Conservation (phyloP, 2,329 filamentous ascomycete genomes). For the Apiospora hydei region DNA sequence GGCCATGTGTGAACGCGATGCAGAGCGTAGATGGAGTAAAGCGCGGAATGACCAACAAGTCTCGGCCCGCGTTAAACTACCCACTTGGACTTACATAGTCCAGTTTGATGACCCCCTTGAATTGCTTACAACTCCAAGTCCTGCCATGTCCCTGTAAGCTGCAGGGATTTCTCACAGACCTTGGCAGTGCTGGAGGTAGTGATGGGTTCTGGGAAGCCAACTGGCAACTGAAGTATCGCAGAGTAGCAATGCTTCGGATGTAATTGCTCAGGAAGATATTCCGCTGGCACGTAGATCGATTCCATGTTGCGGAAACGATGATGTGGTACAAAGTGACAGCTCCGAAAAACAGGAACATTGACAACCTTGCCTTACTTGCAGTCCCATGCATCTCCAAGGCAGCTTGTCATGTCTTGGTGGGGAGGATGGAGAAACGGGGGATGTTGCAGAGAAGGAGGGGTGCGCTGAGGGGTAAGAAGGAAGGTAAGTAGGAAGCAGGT, state of each 20-base stretch:
- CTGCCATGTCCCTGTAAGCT: background rate
- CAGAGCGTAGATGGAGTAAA: background rate
- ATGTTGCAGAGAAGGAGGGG: conserved; percentile 11
- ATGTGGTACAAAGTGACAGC: conserved; percentile 1
- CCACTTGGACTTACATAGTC: background rate
- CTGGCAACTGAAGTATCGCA: background rate
- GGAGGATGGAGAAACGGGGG: conserved; percentile 13
- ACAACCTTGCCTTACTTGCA: background rate
- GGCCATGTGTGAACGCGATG: background rate
- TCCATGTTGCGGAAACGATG: background rate
- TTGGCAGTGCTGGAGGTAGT: background rate
- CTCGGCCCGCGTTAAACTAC: conserved; percentile 9
- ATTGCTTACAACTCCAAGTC: background rate
- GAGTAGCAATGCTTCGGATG: background rate
- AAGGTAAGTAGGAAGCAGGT: too few species aligned
- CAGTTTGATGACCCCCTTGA: too few species aligned
- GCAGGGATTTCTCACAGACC: background rate
- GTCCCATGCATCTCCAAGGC: background rate
- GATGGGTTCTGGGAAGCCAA: background rate
- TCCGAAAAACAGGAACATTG: background rate
- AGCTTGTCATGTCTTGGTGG: background rate
- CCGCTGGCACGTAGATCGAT: background rate
- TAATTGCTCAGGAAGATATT: background rate
- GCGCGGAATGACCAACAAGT: conserved; percentile 5
- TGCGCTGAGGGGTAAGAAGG: conserved; percentile 10